Evolutionary conservation across 495 filamentous ascomycete genomes (phyloP), one percentile per base, ranked within the genome.

Genomic region (Neurospora sp.): DNA sequence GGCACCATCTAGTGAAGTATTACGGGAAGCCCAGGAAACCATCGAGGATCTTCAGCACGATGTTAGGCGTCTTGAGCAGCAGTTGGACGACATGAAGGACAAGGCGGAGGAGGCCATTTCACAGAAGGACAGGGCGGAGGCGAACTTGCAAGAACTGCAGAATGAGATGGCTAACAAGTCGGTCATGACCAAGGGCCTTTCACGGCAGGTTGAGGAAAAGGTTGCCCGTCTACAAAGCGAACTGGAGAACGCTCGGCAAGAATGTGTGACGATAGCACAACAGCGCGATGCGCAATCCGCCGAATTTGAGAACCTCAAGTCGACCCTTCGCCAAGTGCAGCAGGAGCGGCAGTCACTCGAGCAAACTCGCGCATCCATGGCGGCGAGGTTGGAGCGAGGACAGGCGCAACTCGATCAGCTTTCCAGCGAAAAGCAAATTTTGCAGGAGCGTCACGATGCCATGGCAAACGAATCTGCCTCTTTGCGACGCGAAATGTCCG

Each of bases 121-220:
- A 27, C 87, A 90, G 69, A 92, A 91, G 72, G 83, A 83, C 39
- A 83, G 83, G n/a, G 85, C 85, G 20, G 83, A 88, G 76, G 83
- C 83, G 31, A 85, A 90, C 70, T 78, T 91, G 4, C 87, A 90
- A 71, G 85, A 94, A 78, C 80, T 96, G 22, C 90, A 90, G 69
- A 90, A 92, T 65, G 92, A 95, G 75, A 89, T 94, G 85, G 85
- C 90, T 9, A 90, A 94, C 78, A 94, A 93, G 78, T 93, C 91
- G 0, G 86, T 94, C 71, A 90, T 87, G 31, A 91, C 91, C 38
- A 94, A 91, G 78, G 91, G 90, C n/a, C 84, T 93, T 16, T 90
- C 88, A 68, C 87, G 91, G 44, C 92, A 93, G 80, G 87, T 92
- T 20, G 92, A 94, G 76, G 90, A 92, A 72, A 90, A 89, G 78